Percentiles rank a stretch among this genome's conserved stretches.
phyloP scores from a whole-genome alignment of 2,329 filamentous ascomycete species.

The Blastomyces percursus region DNA sequence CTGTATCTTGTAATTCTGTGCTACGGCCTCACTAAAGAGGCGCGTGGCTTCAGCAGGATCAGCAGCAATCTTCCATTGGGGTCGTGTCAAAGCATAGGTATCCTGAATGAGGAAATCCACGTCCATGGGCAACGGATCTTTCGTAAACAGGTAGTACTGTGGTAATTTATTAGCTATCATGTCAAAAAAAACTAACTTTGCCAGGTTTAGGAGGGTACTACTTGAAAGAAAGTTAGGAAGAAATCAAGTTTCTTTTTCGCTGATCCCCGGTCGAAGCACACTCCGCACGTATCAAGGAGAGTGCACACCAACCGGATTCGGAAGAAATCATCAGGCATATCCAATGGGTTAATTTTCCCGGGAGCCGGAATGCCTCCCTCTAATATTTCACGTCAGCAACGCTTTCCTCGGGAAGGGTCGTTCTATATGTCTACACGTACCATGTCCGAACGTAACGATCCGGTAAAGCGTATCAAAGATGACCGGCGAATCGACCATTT shows the following conservation, averaged over 20 bases:
- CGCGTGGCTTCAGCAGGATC: conserved; percentile 73
- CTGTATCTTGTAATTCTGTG: conserved; percentile 74
- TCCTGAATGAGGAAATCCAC: conserved; percentile 95
- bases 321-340: conserved; percentile 90
- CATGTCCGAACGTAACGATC: conserved; percentile 84
- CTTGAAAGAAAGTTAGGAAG: conserved; percentile 90
- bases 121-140: conserved; percentile 85
- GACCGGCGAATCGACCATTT: conserved; percentile 88
- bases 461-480: conserved; percentile 94
- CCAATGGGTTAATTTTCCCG: conserved; percentile 64
- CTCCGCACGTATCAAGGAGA: conserved; percentile 85
- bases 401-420: conserved; percentile 6
- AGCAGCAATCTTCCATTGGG: conserved; percentile 81
- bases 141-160: conserved; percentile 88
- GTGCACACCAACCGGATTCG: conserved; percentile 83
- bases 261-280: conserved; percentile 87
- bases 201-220: conserved; percentile 22
- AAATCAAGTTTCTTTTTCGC: conserved; percentile 97
- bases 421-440: conserved; percentile 23
- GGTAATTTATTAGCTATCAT: conserved; percentile 11
- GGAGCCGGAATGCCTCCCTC: conserved; percentile 69
- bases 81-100: conserved; percentile 70
- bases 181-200: not conserved
- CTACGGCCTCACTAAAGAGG: conserved; percentile 76
- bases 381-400: conserved; percentile 21